These are phyloP conservation scores for Phytophthora sojae DNA, from an alignment of 352 stramenopile genomes.

Conservation along the genomic window DNA sequence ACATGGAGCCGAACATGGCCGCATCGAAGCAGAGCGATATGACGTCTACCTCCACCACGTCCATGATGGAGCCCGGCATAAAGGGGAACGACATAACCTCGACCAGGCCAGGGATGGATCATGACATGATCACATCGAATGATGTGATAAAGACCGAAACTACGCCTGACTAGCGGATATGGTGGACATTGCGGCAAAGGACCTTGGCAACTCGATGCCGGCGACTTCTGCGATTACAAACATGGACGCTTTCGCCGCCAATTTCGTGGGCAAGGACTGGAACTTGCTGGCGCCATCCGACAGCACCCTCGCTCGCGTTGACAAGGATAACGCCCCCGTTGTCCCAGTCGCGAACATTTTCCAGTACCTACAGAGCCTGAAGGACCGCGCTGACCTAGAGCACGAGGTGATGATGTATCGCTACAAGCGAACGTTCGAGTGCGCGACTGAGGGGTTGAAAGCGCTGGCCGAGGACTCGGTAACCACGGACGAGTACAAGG, in stretches of 20 bases:
- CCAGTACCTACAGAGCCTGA: slow-evolving; percentile 23
- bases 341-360: slow-evolving; percentile 31
- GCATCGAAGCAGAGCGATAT: neutral
- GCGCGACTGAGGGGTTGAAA: slow-evolving; percentile 20
- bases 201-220: neutral
- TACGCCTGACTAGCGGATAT: neutral
- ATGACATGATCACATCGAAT: neutral
- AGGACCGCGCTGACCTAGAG: slow-evolving; percentile 18
- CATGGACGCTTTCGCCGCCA: neutral
- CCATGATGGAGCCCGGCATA: neutral
- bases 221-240: slow-evolving; percentile 4
- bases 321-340: slow-evolving; percentile 20
- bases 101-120: neutral
- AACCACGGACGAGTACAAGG: slow-evolving; percentile 24
- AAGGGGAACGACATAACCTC: neutral
- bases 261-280: slow-evolving; percentile 29
- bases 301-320: slow-evolving; percentile 18
- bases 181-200: neutral
- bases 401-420: slow-evolving; percentile 21
- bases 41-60: neutral
- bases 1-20: neutral
- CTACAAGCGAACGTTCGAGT: slow-evolving; percentile 35
- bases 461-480: slow-evolving; percentile 25
- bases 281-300: slow-evolving; percentile 34
- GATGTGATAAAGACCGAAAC: neutral